phyloP scores from a whole-genome alignment of 1,284 basidiomycete species.

The Mycena sp. region DNA sequence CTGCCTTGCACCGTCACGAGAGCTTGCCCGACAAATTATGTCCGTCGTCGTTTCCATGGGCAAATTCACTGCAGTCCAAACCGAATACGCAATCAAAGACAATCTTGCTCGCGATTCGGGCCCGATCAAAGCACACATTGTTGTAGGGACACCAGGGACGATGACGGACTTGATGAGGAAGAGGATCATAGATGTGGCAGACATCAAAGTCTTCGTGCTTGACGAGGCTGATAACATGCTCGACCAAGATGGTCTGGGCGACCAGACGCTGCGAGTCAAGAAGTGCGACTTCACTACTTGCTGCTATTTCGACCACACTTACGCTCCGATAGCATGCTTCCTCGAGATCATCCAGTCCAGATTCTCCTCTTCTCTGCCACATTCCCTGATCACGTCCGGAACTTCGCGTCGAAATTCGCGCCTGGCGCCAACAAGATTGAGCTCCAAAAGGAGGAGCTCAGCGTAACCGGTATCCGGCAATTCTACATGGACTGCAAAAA shows the following conservation, averaged over 20 bases:
- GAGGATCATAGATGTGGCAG: constrained; percentile 76
- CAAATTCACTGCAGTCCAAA: constrained; percentile 92
- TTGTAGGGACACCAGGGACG: constrained; percentile 98
- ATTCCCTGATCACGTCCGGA: constrained; percentile 93
- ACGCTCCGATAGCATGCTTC: constrained; percentile 64
- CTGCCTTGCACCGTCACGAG: constrained; percentile 94
- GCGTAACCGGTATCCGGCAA: constrained; percentile 95
- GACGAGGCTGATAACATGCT: constrained; percentile 99
- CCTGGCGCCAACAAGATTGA: constrained; percentile 97
- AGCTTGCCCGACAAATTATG: constrained; percentile 98
- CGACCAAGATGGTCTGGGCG: constrained; percentile 95
- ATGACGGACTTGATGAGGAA: constrained; percentile 86
- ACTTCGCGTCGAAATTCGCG: constrained; percentile 92
- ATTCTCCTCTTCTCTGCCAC: constrained; percentile 98
- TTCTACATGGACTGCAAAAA: constrained; percentile 96
- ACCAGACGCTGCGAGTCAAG: constrained; percentile 95
- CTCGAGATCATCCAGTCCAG: constrained; percentile 70
- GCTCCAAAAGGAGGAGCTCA: constrained; percentile 93
- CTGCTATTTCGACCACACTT: neutral
- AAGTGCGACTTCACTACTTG: constrained; percentile 64
- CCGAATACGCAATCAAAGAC: constrained; percentile 95
- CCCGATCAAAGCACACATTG: constrained; percentile 87
- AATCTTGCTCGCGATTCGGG: constrained; percentile 74
- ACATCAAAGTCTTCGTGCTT: constrained; percentile 94
- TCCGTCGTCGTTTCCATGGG: constrained; percentile 95